A percentile compares a stretch with the other conserved stretches of the same genome.
phyloP scores from a whole-genome alignment of 257 asterid species.

The Knoxia roxburghii region DNA sequence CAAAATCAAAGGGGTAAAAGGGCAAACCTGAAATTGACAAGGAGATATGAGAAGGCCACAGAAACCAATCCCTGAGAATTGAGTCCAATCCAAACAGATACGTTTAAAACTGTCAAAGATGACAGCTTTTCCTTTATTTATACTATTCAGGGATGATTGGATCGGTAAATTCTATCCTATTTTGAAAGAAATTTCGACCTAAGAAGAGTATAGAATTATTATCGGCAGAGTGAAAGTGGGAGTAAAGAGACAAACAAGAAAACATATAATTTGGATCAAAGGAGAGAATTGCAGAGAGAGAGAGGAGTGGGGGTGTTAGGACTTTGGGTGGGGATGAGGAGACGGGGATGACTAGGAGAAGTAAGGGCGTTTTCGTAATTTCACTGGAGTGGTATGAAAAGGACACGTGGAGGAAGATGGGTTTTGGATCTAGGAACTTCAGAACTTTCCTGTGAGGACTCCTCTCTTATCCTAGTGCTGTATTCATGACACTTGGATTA shows the following conservation, averaged over 20 bases:
- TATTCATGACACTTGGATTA: constrained; percentile 22
- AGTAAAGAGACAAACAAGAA: neutral
- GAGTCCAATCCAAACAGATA: neutral
- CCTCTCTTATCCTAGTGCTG: constrained; percentile 11
- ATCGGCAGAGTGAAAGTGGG: neutral
- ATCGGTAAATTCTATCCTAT: too few relatives aligned
- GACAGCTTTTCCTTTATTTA: neutral
- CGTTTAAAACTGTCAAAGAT: neutral
- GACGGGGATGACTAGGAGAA: constrained; percentile 67
- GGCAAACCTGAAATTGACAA: constrained; percentile 20
- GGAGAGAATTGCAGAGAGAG: too few relatives aligned
- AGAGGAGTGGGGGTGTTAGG: too few relatives aligned
- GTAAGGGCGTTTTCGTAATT: constrained; percentile 53
- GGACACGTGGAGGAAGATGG: constrained; percentile 45
- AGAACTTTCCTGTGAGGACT: constrained; percentile 17
- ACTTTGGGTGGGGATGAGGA: constrained; percentile 16
- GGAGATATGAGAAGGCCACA: constrained; percentile 37
- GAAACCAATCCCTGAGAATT: constrained; percentile 6
- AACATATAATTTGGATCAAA: too few relatives aligned
- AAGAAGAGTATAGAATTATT: too few relatives aligned
- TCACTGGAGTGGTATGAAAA: neutral
- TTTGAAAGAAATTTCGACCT: constrained; percentile 4
- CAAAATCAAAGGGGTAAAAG: neutral
- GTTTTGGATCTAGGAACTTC: constrained; percentile 28
- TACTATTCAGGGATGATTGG: neutral